Base-by-base conservation (phyloP, 495 filamentous ascomycete species). In the Daldinia grandis region DNA sequence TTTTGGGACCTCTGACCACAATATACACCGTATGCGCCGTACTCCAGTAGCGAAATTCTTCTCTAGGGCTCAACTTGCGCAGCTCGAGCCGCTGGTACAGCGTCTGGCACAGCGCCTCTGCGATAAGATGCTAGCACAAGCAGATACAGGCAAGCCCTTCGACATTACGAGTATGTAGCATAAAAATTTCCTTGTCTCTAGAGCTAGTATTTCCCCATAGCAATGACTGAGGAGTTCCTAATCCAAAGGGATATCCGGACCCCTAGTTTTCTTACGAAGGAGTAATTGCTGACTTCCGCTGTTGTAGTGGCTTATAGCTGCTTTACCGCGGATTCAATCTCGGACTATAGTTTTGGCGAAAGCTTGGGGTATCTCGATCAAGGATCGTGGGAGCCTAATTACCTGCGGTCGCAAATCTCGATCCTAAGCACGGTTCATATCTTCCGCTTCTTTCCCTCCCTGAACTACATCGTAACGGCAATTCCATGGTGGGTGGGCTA, bases 21-120 rank as follows among this genome's bases (percentile, higher is more conserved):
- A 81, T 14, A 47, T 67, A 14, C 83, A 85, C 64, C 74, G 76
- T 12, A 57, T 73, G 21, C 69, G 81, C 14, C 76, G 83, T 5
- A 66, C 71, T 10, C 72, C 80, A 2, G 30, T 84, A 42, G 78
- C 72, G 69, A 79, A 78, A 14, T 83, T 81, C 74, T 86, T 86
- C 68, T 79, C 79, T 1, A 76, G 63, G 17, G 49, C 47, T 5
- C 62, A 72, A 27, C 66, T 83, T 64, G 19, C 64, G 24, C 38
- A 60, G 31, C 62, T 78, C 24, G 76, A 83, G 53, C 61, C 73
- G 1, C 37, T 75, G 9, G 71, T 83, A 14, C 68, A 77, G 28
- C 31, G 27, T 14, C 62, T 74, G 1, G 66, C 71, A 1, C 49
- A 77, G 15, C 38, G 49, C 3, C 40, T 74, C 9, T 74, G 69